Evolutionary conservation across 2,329 filamentous ascomycete species (phyloP).

Genomic region (Cercospora zeina): DNA sequence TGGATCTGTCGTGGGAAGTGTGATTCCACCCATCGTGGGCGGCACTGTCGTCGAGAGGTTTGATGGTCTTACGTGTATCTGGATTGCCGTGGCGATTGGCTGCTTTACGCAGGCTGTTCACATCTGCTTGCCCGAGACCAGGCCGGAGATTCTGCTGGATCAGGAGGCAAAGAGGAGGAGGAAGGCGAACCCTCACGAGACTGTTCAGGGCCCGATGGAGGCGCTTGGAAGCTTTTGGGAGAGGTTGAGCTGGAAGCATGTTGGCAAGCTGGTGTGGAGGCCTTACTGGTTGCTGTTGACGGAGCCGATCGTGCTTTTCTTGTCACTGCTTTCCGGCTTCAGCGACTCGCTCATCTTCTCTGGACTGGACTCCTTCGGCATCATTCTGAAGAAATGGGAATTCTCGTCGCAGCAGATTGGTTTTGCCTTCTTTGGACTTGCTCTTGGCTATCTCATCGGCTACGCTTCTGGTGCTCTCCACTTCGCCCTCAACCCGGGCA

Average conservation of each 20-base stretch:
- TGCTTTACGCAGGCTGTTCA: conserved; percentile 63
- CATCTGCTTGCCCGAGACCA: conserved; percentile 65
- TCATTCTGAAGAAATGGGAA: conserved; percentile 64
- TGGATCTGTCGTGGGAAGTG: conserved; percentile 38
- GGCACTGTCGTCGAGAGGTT: conserved; percentile 45
- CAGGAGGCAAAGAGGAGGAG: conserved; percentile 70
- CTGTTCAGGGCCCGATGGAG: conserved; percentile 73
- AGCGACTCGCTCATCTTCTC: conserved; percentile 75
- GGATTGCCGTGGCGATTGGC: conserved; percentile 82
- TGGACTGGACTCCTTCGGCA: conserved; percentile 69
- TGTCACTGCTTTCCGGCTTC: conserved; percentile 72
- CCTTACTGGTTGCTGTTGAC: conserved; percentile 73
- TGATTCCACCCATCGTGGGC: conserved; percentile 39
- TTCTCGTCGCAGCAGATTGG: conserved; percentile 61
- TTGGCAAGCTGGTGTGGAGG: conserved; percentile 57
- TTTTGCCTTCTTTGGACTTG: conserved; percentile 59
- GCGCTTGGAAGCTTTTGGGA: conserved; percentile 46
- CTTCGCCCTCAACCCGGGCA: conserved; percentile 46
- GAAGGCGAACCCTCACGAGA: conserved; percentile 48
- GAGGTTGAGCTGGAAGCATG: conserved; percentile 44
- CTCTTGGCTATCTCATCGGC: conserved; percentile 65
- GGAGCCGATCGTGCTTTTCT: conserved; percentile 70
- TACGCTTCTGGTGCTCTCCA: conserved; percentile 59
- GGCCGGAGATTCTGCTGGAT: conserved; percentile 74
- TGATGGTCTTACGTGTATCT: conserved; percentile 75